Conservation (phyloP, 2,329 filamentous ascomycete genomes). For the Metarhizium anisopliae region DNA sequence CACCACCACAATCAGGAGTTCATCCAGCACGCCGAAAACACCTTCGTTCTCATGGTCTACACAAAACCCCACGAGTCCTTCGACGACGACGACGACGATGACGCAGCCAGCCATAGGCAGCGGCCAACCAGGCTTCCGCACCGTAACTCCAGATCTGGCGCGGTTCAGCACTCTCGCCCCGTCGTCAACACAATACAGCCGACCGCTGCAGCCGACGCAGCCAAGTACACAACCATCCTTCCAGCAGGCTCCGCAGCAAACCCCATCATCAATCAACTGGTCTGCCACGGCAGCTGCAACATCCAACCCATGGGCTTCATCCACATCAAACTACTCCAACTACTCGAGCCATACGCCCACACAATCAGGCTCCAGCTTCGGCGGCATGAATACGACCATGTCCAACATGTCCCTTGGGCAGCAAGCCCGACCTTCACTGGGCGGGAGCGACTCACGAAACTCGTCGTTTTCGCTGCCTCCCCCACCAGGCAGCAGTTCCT, state of each 20-base stretch:
- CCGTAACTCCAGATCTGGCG: constrained; percentile 49
- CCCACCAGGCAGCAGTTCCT: constrained; percentile 31
- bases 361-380: constrained; percentile 22
- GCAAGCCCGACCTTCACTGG: constrained; percentile 16
- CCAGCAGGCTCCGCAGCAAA: constrained; percentile 16
- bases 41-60: constrained; percentile 58
- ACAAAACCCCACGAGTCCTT: constrained; percentile 33
- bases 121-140: constrained; percentile 35
- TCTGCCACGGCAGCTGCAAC: constrained; percentile 30
- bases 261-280: constrained; percentile 41
- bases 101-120: constrained; percentile 15
- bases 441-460: constrained; percentile 20
- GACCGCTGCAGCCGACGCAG: constrained; percentile 43
- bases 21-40: constrained; percentile 30
- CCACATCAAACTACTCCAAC: constrained; percentile 9
- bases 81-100: constrained; percentile 17
- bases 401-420: constrained; percentile 39
- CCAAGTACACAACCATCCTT: constrained; percentile 15
- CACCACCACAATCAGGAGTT: constrained; percentile 16
- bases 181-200: constrained; percentile 52
- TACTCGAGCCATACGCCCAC: constrained; percentile 12
- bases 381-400: constrained; percentile 34
- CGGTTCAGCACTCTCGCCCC: constrained; percentile 48
- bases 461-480: constrained; percentile 51
- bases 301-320: constrained; percentile 40